phyloP scores from a whole-genome alignment of 2,329 filamentous ascomycete species.

The Knoxdaviesia capensis region DNA sequence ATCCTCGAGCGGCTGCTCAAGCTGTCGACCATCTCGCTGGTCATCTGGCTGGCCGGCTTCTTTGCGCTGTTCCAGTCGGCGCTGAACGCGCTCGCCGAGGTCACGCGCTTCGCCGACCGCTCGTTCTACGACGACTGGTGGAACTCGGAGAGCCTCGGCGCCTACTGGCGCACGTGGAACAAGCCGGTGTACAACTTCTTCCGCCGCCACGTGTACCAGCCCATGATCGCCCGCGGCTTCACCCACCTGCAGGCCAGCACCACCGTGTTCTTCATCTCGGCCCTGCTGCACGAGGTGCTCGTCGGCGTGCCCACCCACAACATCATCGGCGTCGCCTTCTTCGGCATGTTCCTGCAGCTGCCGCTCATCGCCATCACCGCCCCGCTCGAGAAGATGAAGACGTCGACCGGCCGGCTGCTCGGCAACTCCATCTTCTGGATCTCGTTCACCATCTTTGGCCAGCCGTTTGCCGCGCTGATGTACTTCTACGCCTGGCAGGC shows the following conservation, averaged over 20 bases:
- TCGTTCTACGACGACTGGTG: slow-evolving; percentile 98
- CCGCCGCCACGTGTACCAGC: slow-evolving; percentile 81
- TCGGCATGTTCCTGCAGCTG: slow-evolving; percentile 85
- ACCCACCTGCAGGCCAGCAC: slow-evolving; percentile 49
- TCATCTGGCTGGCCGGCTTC: slow-evolving; percentile 96
- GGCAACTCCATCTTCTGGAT: slow-evolving; percentile 96
- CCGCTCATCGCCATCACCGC: slow-evolving; percentile 70
- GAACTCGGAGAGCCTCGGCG: slow-evolving; percentile 72
- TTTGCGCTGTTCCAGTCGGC: slow-evolving; percentile 90
- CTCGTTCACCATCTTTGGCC: slow-evolving; percentile 85
- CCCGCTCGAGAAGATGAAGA: slow-evolving; percentile 58
- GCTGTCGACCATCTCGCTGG: slow-evolving; percentile 79
- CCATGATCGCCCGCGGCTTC: slow-evolving; percentile 70
- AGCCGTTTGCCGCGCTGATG: slow-evolving; percentile 75
- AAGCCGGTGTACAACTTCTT: slow-evolving; percentile 95
- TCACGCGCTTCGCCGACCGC: slow-evolving; percentile 77
- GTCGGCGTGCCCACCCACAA: slow-evolving; percentile 93
- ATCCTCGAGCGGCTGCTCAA: slow-evolving; percentile 87
- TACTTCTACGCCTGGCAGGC: slow-evolving; percentile 99
- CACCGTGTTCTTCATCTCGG: slow-evolving; percentile 74
- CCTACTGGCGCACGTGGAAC: slow-evolving; percentile 95
- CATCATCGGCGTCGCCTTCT: slow-evolving; percentile 77
- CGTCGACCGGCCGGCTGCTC: slow-evolving; percentile 54
- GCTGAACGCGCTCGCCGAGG: slow-evolving; percentile 76
- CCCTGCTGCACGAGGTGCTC: slow-evolving; percentile 74